A percentile compares a stretch with the other conserved stretches of the same genome.
Conservation (phyloP, 257 asterid species). For the Rhazya stricta region DNA sequence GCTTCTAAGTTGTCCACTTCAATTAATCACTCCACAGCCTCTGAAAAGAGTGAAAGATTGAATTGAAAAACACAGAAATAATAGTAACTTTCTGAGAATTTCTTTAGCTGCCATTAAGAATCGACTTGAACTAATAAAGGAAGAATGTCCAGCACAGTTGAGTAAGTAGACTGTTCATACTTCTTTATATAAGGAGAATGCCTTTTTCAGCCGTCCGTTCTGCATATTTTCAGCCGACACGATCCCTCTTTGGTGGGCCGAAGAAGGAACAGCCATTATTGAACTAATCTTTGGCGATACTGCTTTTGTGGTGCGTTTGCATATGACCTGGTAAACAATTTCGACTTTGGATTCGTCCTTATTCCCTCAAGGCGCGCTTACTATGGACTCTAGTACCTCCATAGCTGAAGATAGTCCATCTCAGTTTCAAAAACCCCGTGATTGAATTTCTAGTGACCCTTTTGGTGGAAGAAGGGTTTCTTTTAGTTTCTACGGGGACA, state of each 20-base stretch:
- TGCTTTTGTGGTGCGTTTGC: not conserved
- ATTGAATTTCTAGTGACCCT: not conserved
- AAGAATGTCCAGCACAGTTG: not conserved
- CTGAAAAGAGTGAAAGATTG: too few relatives aligned
- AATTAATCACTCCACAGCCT: too few relatives aligned
- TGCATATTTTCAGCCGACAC: conserved; percentile 5
- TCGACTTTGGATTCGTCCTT: not conserved
- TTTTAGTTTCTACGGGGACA: not conserved
- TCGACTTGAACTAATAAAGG: not conserved
- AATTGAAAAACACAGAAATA: too few relatives aligned
- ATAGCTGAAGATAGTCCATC: not conserved
- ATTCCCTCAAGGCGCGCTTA: not conserved
- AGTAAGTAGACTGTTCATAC: not conserved
- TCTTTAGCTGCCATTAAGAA: not conserved
- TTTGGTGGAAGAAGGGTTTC: not conserved
- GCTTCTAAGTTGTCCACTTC: too few relatives aligned
- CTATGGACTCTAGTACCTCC: not conserved
- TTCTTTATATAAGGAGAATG: not conserved
- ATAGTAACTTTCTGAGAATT: too few relatives aligned
- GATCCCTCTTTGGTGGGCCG: conserved; percentile 7
- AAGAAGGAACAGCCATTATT: not conserved
- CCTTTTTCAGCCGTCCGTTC: not conserved
- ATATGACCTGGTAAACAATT: too few relatives aligned
- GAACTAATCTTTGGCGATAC: not conserved
- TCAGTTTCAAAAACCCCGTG: not conserved